phyloP scores from a whole-genome alignment of 1,284 basidiomycete species.

The Malassezia psittaci region DNA sequence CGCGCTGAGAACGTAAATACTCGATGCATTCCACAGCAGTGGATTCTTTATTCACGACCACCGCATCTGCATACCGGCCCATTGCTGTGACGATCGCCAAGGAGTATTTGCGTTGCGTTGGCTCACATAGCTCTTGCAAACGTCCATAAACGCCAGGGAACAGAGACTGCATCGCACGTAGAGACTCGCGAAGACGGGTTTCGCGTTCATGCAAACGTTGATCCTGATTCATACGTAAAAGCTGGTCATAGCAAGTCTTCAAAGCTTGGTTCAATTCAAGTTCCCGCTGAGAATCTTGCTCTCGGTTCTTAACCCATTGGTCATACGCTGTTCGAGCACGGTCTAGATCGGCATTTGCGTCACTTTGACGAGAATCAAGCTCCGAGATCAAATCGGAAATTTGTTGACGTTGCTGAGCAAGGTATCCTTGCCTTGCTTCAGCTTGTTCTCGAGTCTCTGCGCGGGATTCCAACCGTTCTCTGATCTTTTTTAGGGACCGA shows the following conservation, averaged over 20 bases:
- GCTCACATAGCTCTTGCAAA: conserved; percentile 83
- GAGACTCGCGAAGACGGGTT: conserved; percentile 69
- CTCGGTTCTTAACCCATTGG: conserved; percentile 64
- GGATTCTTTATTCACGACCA: conserved; percentile 92
- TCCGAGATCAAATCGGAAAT: conserved; percentile 57
- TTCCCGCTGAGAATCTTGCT: conserved; percentile 52
- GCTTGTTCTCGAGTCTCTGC: conserved; percentile 60
- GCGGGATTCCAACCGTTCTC: conserved; percentile 55
- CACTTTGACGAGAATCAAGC: conserved; percentile 35
- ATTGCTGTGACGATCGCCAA: conserved; percentile 87
- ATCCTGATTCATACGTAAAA: conserved; percentile 52
- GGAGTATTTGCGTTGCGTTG: conserved; percentile 83
- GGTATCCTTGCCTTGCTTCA: conserved; percentile 56
- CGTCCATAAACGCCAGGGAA: conserved; percentile 56
- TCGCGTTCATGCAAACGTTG: conserved; percentile 68
- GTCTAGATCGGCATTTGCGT: conserved; percentile 17
- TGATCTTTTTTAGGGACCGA: conserved; percentile 69
- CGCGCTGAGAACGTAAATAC: conserved; percentile 90
- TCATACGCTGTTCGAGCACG: conserved; percentile 61
- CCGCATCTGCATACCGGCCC: conserved; percentile 85
- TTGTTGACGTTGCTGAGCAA: conserved; percentile 57
- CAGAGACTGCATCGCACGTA: conserved; percentile 64
- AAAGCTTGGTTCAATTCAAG: conserved; percentile 69
- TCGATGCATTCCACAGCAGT: conserved; percentile 89
- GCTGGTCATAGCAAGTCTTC: conserved; percentile 67